Evolutionary conservation across 257 asterid species (phyloP).

Genomic region (Fraxinus cuspidata): DNA sequence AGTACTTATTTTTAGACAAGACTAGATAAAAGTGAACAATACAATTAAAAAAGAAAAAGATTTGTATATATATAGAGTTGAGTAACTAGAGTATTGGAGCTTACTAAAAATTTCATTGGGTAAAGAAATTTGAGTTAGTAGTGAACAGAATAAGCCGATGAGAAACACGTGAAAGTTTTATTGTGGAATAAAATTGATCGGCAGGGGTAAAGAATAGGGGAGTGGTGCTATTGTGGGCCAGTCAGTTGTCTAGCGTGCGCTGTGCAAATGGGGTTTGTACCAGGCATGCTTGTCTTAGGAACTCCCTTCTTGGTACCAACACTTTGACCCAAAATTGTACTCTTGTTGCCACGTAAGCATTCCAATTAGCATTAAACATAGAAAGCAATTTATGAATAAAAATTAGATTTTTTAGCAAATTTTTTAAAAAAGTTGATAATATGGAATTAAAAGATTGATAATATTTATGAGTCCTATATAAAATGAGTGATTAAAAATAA

Average conservation of each 20-base stretch:
- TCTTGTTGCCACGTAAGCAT: neutral
- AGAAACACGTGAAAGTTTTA: neutral
- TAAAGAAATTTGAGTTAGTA: neutral
- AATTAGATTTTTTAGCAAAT: neutral
- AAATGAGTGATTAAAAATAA: no score
- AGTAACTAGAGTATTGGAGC: no score
- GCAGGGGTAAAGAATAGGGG: neutral
- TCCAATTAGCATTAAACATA: neutral
- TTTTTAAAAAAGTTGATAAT: no score
- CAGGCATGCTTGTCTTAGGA: neutral
- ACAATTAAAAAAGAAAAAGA: no score
- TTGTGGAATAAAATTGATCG: neutral
- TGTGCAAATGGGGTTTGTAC: neutral
- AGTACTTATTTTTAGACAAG: no score
- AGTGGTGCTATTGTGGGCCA: conserved; percentile 1
- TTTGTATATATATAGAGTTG: no score
- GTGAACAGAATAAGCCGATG: neutral
- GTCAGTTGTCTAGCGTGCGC: neutral
- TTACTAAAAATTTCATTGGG: no score
- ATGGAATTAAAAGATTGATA: no score
- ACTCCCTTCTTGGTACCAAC: neutral
- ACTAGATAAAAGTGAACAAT: no score
- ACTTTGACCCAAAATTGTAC: neutral
- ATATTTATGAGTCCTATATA: no score
- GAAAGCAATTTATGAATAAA: no score